Conservation (phyloP, 805 yeast species). For the Myxozyma vanderwaltii region DNA sequence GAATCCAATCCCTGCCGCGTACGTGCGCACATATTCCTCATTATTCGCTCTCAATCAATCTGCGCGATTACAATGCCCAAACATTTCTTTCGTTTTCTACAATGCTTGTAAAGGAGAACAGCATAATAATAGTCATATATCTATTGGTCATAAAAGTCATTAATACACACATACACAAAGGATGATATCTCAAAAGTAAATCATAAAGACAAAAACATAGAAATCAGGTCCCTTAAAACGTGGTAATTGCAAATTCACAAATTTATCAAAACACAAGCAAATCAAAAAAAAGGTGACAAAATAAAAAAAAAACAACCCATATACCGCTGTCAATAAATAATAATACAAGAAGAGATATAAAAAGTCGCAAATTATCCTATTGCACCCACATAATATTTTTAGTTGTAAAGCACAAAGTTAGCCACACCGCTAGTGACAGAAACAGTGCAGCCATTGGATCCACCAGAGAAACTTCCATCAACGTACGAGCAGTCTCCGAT, state of each 20-base stretch:
- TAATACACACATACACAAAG: neutral
- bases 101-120: neutral
- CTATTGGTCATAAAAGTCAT: slow-evolving; percentile 8
- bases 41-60: too few species aligned
- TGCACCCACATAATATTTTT: neutral
- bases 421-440: slow-evolving; percentile 84
- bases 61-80: too few species aligned
- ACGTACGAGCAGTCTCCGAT: slow-evolving; percentile 79
- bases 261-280: neutral
- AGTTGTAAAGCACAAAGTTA: slow-evolving; percentile 69
- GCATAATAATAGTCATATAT: neutral
- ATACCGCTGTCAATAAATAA: neutral
- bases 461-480: slow-evolving; percentile 63
- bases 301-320: neutral
- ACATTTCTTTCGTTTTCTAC: too few species aligned
- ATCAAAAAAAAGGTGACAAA: neutral
- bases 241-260: neutral
- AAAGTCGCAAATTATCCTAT: neutral
- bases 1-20: too few species aligned
- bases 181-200: neutral
- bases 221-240: neutral
- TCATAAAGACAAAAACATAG: neutral
- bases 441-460: slow-evolving; percentile 86
- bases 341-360: neutral
- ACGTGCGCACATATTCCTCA: too few species aligned